Evolutionary conservation across 495 filamentous ascomycete genomes (phyloP).

Genomic region (Annulohypoxylon stygium): DNA sequence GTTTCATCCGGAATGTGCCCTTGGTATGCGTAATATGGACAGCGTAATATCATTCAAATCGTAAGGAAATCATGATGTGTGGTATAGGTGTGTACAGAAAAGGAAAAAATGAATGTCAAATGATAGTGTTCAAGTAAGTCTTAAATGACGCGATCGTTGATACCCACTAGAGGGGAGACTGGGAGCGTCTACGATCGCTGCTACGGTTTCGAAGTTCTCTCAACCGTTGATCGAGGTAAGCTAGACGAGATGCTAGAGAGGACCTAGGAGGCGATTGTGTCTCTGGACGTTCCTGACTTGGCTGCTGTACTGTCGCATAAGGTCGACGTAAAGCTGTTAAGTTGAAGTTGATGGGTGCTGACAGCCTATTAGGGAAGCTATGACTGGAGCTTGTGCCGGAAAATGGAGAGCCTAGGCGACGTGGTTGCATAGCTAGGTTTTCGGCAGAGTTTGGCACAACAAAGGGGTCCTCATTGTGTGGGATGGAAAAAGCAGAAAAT

Average conservation of each 20-base stretch:
- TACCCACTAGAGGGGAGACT: slow-evolving; percentile 56
- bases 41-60: slow-evolving; percentile 49
- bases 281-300: slow-evolving; percentile 44
- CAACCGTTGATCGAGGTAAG: slow-evolving; percentile 65
- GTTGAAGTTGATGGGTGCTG: slow-evolving; percentile 56
- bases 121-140: slow-evolving; percentile 19
- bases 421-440: slow-evolving; percentile 49
- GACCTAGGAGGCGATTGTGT: slow-evolving; percentile 52
- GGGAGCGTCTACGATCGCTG: slow-evolving; percentile 51
- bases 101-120: slow-evolving; percentile 31
- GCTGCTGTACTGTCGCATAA: slow-evolving; percentile 60
- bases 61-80: slow-evolving; percentile 49
- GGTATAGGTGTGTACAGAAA: slow-evolving; percentile 45
- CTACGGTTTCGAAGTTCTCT: slow-evolving; percentile 62
- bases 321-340: slow-evolving; percentile 59
- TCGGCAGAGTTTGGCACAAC: slow-evolving; percentile 31
- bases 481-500: slow-evolving; percentile 3
- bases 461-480: slow-evolving; percentile 24
- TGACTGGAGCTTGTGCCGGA: slow-evolving; percentile 57
- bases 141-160: slow-evolving; percentile 7
- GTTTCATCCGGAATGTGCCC: slow-evolving; percentile 25
- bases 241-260: slow-evolving; percentile 60
- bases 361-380: slow-evolving; percentile 64
- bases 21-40: slow-evolving; percentile 35
- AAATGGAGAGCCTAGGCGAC: slow-evolving; percentile 67